phyloP scores from a whole-genome alignment of 371 early-diverging fungal species.

The Synchytrium microbalum region DNA sequence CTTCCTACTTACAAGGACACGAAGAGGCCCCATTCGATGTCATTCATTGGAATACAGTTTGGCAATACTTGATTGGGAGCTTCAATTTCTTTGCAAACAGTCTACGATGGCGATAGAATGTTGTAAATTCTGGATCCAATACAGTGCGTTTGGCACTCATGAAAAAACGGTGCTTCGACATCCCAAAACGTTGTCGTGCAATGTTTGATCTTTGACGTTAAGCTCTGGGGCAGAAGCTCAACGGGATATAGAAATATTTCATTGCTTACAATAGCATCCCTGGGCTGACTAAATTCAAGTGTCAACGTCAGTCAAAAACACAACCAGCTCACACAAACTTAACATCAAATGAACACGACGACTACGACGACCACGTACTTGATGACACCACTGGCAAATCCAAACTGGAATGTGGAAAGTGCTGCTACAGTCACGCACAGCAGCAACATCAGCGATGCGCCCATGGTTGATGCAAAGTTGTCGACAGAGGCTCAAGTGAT shows the following conservation, averaged over 20 bases:
- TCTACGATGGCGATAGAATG: slow-evolving; percentile 4
- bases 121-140: background rate
- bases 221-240: background rate
- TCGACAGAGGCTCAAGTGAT: background rate
- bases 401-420: slow-evolving; percentile 29
- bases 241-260: background rate
- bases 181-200: background rate
- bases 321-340: slow-evolving; percentile 20
- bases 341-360: slow-evolving; percentile 16
- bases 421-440: slow-evolving; percentile 23
- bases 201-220: background rate
- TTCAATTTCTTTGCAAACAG: slow-evolving; percentile 11
- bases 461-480: background rate
- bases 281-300: slow-evolving; percentile 34
- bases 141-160: background rate
- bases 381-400: slow-evolving; percentile 28
- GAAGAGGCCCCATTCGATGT: slow-evolving; percentile 38
- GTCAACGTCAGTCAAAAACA: slow-evolving; percentile 23
- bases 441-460: slow-evolving; percentile 3
- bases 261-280: slow-evolving; percentile 31
- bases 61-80: slow-evolving; percentile 34
- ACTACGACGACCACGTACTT: slow-evolving; percentile 10
- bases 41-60: slow-evolving; percentile 73
- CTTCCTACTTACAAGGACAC: slow-evolving; percentile 27
- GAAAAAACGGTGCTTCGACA: background rate